phyloP scores from a whole-genome alignment of 2,329 filamentous ascomycete species.

The Alternaria sp. region DNA sequence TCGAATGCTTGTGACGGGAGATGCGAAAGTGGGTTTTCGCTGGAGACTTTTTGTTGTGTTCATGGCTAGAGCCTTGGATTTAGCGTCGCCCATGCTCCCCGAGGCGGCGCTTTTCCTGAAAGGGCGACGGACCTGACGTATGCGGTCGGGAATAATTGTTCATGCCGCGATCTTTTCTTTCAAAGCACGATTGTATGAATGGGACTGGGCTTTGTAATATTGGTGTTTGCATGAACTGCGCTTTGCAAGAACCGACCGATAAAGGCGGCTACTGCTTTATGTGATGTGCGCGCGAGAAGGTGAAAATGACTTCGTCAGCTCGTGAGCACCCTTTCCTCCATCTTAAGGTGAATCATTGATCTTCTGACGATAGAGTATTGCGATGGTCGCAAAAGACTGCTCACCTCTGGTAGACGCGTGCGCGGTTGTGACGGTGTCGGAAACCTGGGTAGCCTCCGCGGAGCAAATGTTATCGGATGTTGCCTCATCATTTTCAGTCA shows the following conservation, averaged over 20 bases:
- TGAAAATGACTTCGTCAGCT: neutral
- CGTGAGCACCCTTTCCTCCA: neutral
- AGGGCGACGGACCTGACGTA: neutral
- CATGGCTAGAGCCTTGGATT: neutral
- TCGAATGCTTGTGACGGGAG: neutral
- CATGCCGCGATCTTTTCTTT: neutral
- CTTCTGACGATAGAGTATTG: neutral
- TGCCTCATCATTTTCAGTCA: neutral
- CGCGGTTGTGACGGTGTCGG: neutral
- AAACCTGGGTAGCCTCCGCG: neutral
- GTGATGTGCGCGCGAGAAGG: neutral
- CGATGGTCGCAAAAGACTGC: neutral
- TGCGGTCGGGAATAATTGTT: neutral
- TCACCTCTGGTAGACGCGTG: neutral
- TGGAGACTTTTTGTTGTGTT: neutral
- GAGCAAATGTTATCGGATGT: neutral
- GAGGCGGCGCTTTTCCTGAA: neutral
- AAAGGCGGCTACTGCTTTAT: neutral
- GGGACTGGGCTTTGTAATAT: neutral
- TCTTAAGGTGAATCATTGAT: neutral
- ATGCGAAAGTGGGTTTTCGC: neutral
- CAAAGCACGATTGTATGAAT: neutral
- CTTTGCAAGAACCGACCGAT: neutral
- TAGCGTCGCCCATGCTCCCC: neutral
- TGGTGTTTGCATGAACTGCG: neutral